phyloP scores from a whole-genome alignment of 257 asterid genomes.

The Anisodus tanguticus region DNA sequence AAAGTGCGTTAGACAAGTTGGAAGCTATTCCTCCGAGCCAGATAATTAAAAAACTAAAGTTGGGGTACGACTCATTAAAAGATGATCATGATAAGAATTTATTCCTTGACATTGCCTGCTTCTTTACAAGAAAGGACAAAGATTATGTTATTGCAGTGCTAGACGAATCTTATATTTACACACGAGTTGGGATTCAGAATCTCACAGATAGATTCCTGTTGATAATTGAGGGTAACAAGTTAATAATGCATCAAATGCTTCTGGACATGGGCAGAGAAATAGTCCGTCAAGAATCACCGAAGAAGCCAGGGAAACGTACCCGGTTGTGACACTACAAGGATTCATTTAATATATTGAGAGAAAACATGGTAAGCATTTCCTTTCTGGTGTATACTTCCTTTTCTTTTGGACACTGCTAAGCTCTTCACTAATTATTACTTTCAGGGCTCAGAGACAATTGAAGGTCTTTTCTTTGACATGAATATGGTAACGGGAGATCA shows the following conservation, averaged over 20 bases:
- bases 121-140: neutral
- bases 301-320: constrained; percentile 7
- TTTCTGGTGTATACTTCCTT: neutral
- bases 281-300: constrained; percentile 21
- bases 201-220: neutral
- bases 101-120: constrained; percentile 22
- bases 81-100: constrained; percentile 22
- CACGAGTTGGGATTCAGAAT: constrained; percentile 24
- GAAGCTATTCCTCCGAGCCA: neutral
- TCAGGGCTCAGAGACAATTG: constrained; percentile 14
- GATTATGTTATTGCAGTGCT: constrained; percentile 23
- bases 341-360: constrained; percentile 18
- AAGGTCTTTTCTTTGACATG: constrained; percentile 22
- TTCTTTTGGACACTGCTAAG: neutral
- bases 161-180: neutral
- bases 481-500: neutral
- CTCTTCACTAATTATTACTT: neutral
- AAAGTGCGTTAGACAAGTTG: constrained; percentile 5
- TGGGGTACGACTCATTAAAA: constrained; percentile 17
- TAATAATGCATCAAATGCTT: constrained; percentile 27
- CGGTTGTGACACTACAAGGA: constrained; percentile 13
- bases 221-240: constrained; percentile 15
- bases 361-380: neutral
- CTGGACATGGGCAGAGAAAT: constrained; percentile 25
- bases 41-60: neutral